Conservation (phyloP, 1,284 basidiomycete species). For the Ceratobasidium sp. region DNA sequence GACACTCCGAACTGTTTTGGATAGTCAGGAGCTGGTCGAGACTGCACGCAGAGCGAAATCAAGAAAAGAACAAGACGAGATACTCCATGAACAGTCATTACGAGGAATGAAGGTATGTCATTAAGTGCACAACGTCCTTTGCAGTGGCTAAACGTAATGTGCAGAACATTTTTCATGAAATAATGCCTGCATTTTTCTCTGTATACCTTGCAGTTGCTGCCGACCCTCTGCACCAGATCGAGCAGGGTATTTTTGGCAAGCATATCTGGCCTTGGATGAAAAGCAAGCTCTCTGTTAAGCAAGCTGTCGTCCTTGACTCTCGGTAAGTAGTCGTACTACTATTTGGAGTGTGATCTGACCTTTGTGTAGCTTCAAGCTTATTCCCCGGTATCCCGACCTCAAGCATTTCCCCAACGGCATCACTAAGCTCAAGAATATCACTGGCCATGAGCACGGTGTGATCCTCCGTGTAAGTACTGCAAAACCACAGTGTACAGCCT, state of each 20-base stretch:
- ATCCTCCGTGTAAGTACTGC: background rate
- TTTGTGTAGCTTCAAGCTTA: background rate
- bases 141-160: background rate
- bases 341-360: too few species aligned
- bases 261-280: background rate
- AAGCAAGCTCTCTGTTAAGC: background rate
- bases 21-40: background rate
- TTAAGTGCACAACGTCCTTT: background rate
- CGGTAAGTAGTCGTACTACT: too few species aligned
- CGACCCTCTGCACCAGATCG: constrained; percentile 8
- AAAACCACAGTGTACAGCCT: too few species aligned
- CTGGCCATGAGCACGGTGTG: background rate
- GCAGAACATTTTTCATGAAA: background rate
- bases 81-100: background rate
- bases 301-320: background rate
- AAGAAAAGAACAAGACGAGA: background rate
- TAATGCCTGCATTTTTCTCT: background rate
- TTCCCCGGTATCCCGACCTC: background rate
- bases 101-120: background rate
- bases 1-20: background rate
- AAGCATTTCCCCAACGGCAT: constrained; percentile 8
- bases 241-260: background rate
- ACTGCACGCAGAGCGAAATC: background rate
- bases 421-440: background rate
- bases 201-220: background rate